Base-by-base conservation (phyloP, 805 yeast genomes). In the Myxozyma lipomycoides region DNA sequence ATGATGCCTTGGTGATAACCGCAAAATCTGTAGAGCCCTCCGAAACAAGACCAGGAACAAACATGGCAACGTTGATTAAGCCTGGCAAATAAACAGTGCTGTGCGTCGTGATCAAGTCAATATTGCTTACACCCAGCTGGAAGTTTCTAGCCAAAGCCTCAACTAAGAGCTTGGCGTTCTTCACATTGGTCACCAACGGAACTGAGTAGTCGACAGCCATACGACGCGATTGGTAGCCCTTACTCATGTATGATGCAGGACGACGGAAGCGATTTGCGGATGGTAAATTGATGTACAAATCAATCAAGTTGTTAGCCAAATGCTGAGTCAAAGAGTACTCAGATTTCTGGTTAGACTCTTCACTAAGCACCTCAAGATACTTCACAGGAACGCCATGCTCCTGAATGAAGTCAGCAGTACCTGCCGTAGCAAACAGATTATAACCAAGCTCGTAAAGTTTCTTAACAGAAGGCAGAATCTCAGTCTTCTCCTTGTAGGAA, bases 121-220 rank as follows among this genome's bases (percentile, higher is more conserved):
- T 76, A 65, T 80, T 79, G 43, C 84, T 67, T 47, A 86, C 87
- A 21, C 83, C 85, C 60, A 89, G 73, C 40, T 63, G 58, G 45
- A 55, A 67, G 38, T 45, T 46, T 55, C 60, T 61, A 36, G 91
- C 78, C 59, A 89, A 70, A n/a, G 99, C 98, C 74, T 93, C 98
- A 60, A 93, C 83, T 71, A 93, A 77, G 61, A 93, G 76, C 73
- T 93, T 93, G 56, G 99, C 99, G 76, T 90, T 84, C 73, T 93
- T 93, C 61, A 93, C 98, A 67, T 93, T 93, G 59, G 99, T 93
- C 45, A 93, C 96, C 69, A 93, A 78, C 45, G 99, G 99, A 67
- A 93, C 89, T 46, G 97, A 90, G 70, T 86, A 95, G 73, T 93
- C 99, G 60, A 93, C 97, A 61, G 99, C 98, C 98, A 93, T 86